Conservation (phyloP, 768 basidiomycete species). For the Lactarius evosmus region DNA sequence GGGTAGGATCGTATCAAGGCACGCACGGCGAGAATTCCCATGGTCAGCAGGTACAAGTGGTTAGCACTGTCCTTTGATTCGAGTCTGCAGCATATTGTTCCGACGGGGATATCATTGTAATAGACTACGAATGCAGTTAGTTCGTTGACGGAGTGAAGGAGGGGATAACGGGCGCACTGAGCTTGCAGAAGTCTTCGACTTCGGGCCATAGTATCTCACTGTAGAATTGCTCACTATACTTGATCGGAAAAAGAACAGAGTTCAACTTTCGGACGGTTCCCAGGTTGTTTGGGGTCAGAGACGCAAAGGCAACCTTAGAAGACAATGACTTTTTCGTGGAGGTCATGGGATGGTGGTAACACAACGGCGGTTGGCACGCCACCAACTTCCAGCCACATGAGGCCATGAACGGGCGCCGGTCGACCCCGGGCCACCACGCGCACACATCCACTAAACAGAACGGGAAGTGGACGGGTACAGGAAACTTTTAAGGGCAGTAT, state of each 20-base stretch:
- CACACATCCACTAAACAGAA: not conserved
- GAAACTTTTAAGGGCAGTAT: not conserved
- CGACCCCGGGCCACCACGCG: not conserved
- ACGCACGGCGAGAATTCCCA: conserved; percentile 84
- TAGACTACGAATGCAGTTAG: conserved; percentile 55
- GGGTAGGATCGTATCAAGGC: conserved; percentile 1
- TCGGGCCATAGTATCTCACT: conserved; percentile 71
- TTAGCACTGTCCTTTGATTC: conserved; percentile 60
- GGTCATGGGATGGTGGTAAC: conserved; percentile 34
- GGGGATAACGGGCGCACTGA: conserved; percentile 53
- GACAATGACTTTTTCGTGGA: conserved; percentile 33
- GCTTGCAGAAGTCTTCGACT: conserved; percentile 82
- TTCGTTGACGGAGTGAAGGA: conserved; percentile 5
- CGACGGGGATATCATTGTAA: conserved; percentile 90
- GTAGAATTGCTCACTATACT: conserved; percentile 88
- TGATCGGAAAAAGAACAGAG: conserved; percentile 83
- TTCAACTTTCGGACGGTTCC: conserved; percentile 66
- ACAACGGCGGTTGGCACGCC: conserved; percentile 22
- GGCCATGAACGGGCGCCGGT: conserved; percentile 3
- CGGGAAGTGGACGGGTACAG: not conserved
- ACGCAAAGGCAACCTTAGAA: conserved; percentile 63
- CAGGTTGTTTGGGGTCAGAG: conserved; percentile 76
- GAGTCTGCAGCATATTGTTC: conserved; percentile 81
- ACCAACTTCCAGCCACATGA: conserved; percentile 20
- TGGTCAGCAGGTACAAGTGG: conserved; percentile 82